phyloP scores from a whole-genome alignment of 176 grass and related monocot genomes.

The Zea mays region DNA sequence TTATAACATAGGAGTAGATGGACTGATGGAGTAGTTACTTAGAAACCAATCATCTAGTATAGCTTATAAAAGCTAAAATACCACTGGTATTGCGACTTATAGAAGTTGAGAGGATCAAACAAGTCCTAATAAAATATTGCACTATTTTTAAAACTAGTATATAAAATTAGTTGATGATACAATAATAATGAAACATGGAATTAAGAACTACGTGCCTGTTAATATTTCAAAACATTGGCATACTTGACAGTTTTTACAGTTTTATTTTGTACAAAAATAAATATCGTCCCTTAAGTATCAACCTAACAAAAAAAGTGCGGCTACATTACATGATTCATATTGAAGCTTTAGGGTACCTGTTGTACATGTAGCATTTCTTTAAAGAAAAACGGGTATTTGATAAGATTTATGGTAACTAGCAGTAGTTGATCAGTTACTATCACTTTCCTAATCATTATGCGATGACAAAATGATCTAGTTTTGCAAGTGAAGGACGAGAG shows the following conservation, averaged over 20 bases:
- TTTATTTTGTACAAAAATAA: background rate
- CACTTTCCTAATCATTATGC: background rate
- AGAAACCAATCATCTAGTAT: too few relatives aligned
- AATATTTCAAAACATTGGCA: background rate
- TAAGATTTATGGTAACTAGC: background rate
- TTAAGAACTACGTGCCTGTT: too few relatives aligned
- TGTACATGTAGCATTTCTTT: background rate
- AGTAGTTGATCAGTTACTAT: constrained; percentile 23
- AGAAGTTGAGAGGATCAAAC: background rate
- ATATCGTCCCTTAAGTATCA: background rate
- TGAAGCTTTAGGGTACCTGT: background rate
- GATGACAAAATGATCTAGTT: background rate
- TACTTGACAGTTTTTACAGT: background rate
- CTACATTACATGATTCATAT: background rate
- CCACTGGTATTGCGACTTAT: too few relatives aligned
- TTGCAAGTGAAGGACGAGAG: background rate
- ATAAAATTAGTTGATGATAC: background rate
- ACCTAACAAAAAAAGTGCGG: background rate
- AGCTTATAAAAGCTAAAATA: too few relatives aligned
- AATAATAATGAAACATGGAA: background rate
- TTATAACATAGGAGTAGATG: background rate
- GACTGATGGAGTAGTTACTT: too few relatives aligned
- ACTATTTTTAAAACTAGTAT: background rate
- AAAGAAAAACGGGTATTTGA: background rate
- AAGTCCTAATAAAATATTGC: background rate